Conservation (phyloP, 1,139 yeast species). For the Sugiyamaella sp. region DNA sequence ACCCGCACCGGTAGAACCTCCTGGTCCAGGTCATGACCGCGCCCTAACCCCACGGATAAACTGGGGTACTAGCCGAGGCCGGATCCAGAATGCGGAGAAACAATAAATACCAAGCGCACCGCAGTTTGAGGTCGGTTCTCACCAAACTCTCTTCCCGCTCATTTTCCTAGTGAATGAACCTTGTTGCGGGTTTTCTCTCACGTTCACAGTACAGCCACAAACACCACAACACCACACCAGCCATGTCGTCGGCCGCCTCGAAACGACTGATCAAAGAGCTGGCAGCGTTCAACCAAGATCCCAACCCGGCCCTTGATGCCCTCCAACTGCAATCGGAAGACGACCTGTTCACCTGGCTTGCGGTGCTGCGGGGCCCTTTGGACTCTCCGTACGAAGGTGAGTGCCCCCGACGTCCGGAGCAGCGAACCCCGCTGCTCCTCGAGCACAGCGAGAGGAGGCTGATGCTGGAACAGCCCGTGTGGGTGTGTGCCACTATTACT, state of each 20-base stretch:
- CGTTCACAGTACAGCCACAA: background rate
- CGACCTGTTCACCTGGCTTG: conserved; percentile 60
- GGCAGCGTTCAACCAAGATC: conserved; percentile 43
- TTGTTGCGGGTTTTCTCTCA: background rate
- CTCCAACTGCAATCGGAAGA: conserved; percentile 54
- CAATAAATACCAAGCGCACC: background rate
- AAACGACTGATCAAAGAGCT: conserved; percentile 54
- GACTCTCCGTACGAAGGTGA: conserved; percentile 51
- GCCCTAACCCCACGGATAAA: background rate
- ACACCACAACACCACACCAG: background rate
- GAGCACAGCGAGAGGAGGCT: background rate
- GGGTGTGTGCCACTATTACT: background rate
- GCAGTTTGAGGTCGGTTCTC: background rate
- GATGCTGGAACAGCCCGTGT: background rate
- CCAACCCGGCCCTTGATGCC: conserved; percentile 41
- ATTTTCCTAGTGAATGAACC: background rate
- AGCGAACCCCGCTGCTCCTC: no score
- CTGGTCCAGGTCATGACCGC: background rate
- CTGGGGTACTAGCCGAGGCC: background rate
- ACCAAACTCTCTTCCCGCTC: background rate
- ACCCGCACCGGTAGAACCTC: no score
- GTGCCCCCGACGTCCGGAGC: no score
- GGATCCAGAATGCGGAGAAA: background rate
- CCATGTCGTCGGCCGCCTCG: conserved; percentile 32
- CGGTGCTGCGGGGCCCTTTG: conserved; percentile 59